Evolutionary conservation across 805 yeast genomes (phyloP), one percentile per base, ranked within the genome.

Genomic region (Ogataea salicorniae): DNA sequence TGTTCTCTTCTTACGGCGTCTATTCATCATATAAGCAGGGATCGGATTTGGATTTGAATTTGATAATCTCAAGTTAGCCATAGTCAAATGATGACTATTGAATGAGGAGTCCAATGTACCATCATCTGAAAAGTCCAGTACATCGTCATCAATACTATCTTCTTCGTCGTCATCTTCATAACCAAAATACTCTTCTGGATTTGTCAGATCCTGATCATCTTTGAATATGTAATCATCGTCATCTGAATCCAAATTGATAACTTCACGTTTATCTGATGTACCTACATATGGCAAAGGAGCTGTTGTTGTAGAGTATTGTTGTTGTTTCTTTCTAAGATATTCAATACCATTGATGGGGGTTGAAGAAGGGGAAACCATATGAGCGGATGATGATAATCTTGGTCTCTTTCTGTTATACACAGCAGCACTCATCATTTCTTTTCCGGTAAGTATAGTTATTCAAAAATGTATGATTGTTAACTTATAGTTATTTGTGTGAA

Each of bases 191-290:
- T 46, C 47, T 6, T 35, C 39, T 26, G 31, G 6, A 26, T 7
- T 26, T 9, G 6, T 26, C 31, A 26, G 11, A 18, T 42, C 7
- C 33, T 42, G 45, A 7, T 48, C 52, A 34, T 60, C 57, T 37
- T 56, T 58, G 42, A 63, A 63, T 31, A 56, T 53, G 45, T 67
- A 66, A 23, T 65, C 64, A 16, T 70, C 74, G 23, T 70, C 69
- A 41, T 72, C 77, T 0, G 76, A 72, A 45, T 70, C 76, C 41
- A 72, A 51, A 36, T 68, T 62, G 34, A 71, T 64, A 3, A 71
- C 61, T 49, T 70, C 70, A 37, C 54, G 43, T 42, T 42, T 39
- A 33, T 42, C 36, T 1, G 48, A 20, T 2, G 43, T 15, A n/a
- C 46, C 36, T 6, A 16, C n/a, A 18, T 42, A 44, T 3, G 40